Conservation (phyloP, 169 alveolate species). For the Eimeria acervulina region DNA sequence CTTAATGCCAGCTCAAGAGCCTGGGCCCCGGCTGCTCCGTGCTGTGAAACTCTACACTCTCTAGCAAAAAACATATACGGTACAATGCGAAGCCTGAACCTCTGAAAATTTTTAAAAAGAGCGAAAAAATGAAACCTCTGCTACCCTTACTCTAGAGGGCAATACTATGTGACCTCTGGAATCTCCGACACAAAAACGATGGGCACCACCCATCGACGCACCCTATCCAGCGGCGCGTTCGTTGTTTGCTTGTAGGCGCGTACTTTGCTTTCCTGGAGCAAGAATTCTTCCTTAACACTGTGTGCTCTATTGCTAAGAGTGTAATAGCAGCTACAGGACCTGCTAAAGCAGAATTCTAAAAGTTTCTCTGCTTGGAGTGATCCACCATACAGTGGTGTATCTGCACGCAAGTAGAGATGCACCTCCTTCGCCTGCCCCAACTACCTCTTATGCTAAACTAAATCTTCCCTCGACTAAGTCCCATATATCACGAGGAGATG, state of each 20-base stretch:
- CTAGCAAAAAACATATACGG: not conserved
- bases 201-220: not conserved
- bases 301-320: not conserved
- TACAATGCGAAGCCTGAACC: not conserved
- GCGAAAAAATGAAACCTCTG: not conserved
- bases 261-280: not conserved
- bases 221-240: conserved; percentile 10
- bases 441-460: not conserved
- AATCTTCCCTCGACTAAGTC: not conserved
- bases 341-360: conserved; percentile 20
- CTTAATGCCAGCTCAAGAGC: not conserved
- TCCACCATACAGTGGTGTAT: not conserved
- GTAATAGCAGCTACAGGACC: not conserved
- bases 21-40: not conserved
- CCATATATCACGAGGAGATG: not conserved
- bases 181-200: not conserved
- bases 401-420: conserved; percentile 9
- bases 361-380: not conserved
- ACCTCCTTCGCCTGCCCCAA: not conserved
- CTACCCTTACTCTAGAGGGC: not conserved
- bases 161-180: not conserved
- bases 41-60: not conserved
- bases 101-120: not conserved
- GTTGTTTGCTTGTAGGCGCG: not conserved
- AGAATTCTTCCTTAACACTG: not conserved